These are phyloP conservation scores for Biancaea sappan DNA, from an alignment of 306 rosid genomes.

Conservation along the genomic window DNA sequence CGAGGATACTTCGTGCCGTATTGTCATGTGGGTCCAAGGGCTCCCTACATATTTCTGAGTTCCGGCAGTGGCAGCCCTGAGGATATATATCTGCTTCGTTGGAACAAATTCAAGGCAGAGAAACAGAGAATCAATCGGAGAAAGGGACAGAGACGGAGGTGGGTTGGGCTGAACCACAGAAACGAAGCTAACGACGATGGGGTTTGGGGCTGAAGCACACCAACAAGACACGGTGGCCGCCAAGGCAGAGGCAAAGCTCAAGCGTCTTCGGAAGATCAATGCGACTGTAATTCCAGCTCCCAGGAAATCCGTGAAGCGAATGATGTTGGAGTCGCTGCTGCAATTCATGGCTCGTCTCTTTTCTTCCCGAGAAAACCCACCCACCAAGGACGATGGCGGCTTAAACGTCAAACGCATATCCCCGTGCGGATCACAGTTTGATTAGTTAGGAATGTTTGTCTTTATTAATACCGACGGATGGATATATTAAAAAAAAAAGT, in stretches of 20 bases:
- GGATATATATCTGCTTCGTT: too few relatives aligned
- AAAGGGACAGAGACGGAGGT: not conserved
- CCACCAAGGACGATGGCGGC: not conserved
- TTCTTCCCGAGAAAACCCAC: not conserved
- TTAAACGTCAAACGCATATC: not conserved
- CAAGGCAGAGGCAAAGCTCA: not conserved
- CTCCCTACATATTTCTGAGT: too few relatives aligned
- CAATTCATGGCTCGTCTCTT: slow-evolving; percentile 2
- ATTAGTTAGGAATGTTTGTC: not conserved
- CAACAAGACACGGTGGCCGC: not conserved
- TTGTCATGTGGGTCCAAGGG: too few relatives aligned
- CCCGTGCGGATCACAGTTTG: not conserved
- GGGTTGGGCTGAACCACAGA: too few relatives aligned
- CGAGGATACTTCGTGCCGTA: too few relatives aligned
- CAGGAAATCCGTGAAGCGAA: slow-evolving; percentile 43
- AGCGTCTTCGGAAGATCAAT: not conserved
- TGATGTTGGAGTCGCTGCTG: slow-evolving; percentile 39
- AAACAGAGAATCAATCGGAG: too few relatives aligned
- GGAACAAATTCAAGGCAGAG: not conserved
- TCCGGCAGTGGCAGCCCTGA: too few relatives aligned
- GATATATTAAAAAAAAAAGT: too few relatives aligned
- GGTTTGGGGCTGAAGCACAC: not conserved
- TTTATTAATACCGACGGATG: too few relatives aligned
- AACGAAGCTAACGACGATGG: not conserved
- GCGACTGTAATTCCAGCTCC: slow-evolving; percentile 42